Evolutionary conservation across 2,329 filamentous ascomycete species (phyloP).

Genomic region (Leptographium wingfieldii): DNA sequence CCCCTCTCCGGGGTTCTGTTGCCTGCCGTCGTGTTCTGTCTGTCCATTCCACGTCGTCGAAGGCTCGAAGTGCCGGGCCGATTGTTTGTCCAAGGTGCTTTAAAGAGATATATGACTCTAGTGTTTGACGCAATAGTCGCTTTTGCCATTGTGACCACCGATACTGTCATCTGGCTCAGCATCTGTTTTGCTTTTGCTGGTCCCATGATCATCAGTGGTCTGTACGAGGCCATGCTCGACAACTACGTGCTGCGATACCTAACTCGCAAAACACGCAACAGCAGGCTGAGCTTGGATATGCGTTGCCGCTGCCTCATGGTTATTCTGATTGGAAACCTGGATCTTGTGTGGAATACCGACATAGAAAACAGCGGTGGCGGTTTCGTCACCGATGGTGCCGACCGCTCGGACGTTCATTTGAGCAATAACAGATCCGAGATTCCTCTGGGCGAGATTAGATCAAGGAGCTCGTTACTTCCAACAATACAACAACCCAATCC

Average conservation of each 20-base stretch:
- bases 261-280: constrained; percentile 9
- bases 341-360: constrained; percentile 13
- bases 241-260: constrained; percentile 15
- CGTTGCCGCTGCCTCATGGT: constrained; percentile 15
- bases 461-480: no score
- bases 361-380: not conserved
- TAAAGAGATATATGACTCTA: constrained; percentile 8
- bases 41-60: constrained; percentile 16
- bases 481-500: no score
- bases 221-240: constrained; percentile 20
- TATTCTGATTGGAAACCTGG: constrained; percentile 18
- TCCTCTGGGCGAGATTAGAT: no score
- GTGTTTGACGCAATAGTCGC: constrained; percentile 10
- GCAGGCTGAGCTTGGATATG: constrained; percentile 15
- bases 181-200: constrained; percentile 17
- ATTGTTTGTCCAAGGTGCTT: constrained; percentile 11
- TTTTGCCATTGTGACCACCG: constrained; percentile 12
- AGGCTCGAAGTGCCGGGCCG: constrained; percentile 12
- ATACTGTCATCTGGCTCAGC: constrained; percentile 18
- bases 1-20: constrained; percentile 17
- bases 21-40: constrained; percentile 17
- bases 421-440: no score
- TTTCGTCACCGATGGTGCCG: not conserved
- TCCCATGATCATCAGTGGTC: constrained; percentile 18
- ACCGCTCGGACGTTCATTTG: no score